phyloP scores from a whole-genome alignment of 2,329 filamentous ascomycete genomes.

The Aspergillus fijiensis region DNA sequence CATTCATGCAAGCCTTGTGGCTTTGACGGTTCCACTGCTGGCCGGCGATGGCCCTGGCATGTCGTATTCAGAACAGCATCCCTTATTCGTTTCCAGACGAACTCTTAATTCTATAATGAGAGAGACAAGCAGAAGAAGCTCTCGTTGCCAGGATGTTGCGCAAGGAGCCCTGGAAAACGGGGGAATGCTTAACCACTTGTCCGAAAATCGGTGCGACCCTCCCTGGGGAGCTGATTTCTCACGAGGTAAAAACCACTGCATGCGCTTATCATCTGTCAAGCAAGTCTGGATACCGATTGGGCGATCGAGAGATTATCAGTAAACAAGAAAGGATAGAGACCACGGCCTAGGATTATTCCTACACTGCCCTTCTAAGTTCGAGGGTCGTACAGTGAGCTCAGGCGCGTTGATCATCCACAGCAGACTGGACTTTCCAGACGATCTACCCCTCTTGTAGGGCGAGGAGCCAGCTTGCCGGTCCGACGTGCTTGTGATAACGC shows the following conservation, averaged over 20 bases:
- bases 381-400: neutral
- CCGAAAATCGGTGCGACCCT: slow-evolving; percentile 14
- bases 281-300: neutral
- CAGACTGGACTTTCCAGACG: neutral
- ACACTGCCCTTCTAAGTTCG: neutral
- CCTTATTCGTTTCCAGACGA: neutral
- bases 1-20: neutral
- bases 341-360: neutral
- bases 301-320: neutral
- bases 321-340: neutral
- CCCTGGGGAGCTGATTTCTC: slow-evolving; percentile 15
- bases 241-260: slow-evolving; percentile 14
- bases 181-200: slow-evolving; percentile 10
- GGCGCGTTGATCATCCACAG: neutral
- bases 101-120: slow-evolving; percentile 2
- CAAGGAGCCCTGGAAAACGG: slow-evolving; percentile 11
- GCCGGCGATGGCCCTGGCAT: neutral
- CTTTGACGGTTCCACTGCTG: neutral
- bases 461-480: neutral
- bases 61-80: neutral
- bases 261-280: neutral
- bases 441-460: neutral
- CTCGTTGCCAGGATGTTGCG: slow-evolving; percentile 9
- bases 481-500: neutral
- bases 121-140: neutral